phyloP scores from a whole-genome alignment of 331 rosid genomes.

The Malus hybrid region DNA sequence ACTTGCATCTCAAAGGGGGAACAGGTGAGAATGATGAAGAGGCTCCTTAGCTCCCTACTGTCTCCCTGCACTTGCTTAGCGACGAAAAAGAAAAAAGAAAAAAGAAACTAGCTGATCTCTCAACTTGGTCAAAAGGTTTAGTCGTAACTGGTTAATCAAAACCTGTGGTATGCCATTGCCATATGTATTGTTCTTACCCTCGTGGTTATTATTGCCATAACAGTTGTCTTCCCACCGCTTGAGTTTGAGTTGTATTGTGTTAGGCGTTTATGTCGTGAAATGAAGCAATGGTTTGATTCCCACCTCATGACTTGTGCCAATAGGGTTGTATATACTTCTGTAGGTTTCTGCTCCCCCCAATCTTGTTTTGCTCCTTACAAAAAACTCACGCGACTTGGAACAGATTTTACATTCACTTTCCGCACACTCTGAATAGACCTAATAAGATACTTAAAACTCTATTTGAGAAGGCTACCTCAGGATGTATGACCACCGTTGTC shows the following conservation, averaged over 20 bases:
- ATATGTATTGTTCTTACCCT: neutral
- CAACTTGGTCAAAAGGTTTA: neutral
- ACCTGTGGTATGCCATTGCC: neutral
- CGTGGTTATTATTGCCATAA: neutral
- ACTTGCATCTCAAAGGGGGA: slow-evolving; percentile 94
- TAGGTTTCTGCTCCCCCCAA: neutral
- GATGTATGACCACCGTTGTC: too few species aligned
- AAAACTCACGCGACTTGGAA: too few species aligned
- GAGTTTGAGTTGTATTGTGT: neutral
- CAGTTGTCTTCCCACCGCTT: too few species aligned
- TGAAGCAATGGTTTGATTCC: neutral
- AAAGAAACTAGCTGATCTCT: neutral
- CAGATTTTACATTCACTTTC: neutral
- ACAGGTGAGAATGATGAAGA: slow-evolving; percentile 66
- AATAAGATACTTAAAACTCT: too few species aligned
- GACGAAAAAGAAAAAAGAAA: neutral
- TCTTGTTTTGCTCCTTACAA: too few species aligned
- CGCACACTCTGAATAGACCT: neutral
- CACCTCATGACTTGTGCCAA: too few species aligned
- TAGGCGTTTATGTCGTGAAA: neutral
- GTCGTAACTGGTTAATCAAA: neutral
- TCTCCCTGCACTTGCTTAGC: neutral
- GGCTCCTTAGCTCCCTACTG: slow-evolving; percentile 5
- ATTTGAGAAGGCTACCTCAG: too few species aligned
- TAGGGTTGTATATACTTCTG: too few species aligned